Base-by-base conservation (phyloP, 495 filamentous ascomycete genomes). In the Penicillium steckii region DNA sequence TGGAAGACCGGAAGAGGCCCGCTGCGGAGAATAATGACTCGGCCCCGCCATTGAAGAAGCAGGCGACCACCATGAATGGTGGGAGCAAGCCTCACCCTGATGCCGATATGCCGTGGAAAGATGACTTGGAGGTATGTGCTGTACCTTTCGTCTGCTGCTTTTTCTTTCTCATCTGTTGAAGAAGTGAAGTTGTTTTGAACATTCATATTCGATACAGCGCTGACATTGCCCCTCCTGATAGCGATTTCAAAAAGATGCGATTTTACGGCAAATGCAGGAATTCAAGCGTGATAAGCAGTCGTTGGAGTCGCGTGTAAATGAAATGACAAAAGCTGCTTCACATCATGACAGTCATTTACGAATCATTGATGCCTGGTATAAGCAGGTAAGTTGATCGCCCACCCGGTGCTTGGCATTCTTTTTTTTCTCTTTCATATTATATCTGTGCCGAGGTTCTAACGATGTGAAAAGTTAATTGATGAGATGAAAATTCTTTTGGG, bases 211-310 rank as follows among this genome's bases (percentile, higher is more conserved):
- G n/a, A 25, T 9, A 48, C 37, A 26, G 23, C 46, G 38, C 60
- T 66, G 35, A 66, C 50, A 18, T 8, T 10, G 4, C 8, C 43
- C 37, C 38, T 47, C 43, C 43, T 40, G 53, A 67, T 67, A 98
- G 94, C 84, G 86, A 59, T 97, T 90, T 64, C 91, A 96, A 75
- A 98, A 98, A 70, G 94, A 96, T 79, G 94, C 94, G 51, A 97
- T 98, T 64, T 85, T 88, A 65, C 89, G 94, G 24, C 93, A 97
- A 65, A 96, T 98, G 93, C 85, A 88, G 60, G 95, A 97, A 68
- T 96, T 91, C 67, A 97, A 96, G 70, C 82, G 95, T 42, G 90
- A 97, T 63, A 90, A 88, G 67, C 76, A 76, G 26, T 84, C 83
- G 15, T 69, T 96, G 41, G 93, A 97, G 69, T 68, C 77, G 32